Evolutionary conservation across 257 asterid genomes (phyloP).

Genomic region (Penstemon eatonii): DNA sequence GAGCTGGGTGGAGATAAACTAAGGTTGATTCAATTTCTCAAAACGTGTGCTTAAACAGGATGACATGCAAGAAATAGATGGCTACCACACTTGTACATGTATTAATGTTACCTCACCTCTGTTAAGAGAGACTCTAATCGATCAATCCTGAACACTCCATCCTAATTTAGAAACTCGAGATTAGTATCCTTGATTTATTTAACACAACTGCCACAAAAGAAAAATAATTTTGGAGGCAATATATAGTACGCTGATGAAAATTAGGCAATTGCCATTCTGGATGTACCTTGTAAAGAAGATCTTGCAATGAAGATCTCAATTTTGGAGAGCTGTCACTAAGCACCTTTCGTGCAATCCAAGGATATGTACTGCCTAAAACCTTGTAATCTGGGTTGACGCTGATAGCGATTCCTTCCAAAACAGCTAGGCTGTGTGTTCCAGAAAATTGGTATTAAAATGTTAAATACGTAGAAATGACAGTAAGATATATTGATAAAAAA

Average conservation of each 20-base stretch:
- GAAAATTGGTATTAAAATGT: slow-evolving; percentile 22
- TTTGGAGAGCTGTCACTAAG: slow-evolving; percentile 86
- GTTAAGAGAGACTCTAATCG: slow-evolving; percentile 87
- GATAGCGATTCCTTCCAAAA: slow-evolving; percentile 92
- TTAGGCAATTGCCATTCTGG: background rate
- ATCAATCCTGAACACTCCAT: slow-evolving; percentile 90
- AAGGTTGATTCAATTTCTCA: slow-evolving; percentile 1
- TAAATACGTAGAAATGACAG: slow-evolving; percentile 9
- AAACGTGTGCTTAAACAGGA: slow-evolving; percentile 18
- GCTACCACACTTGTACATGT: slow-evolving; percentile 3
- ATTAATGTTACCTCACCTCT: slow-evolving; percentile 60
- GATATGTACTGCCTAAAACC: slow-evolving; percentile 96
- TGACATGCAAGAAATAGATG: slow-evolving; percentile 24
- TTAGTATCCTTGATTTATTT: slow-evolving; percentile 37
- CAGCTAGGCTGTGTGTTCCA: slow-evolving; percentile 75
- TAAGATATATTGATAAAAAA: background rate
- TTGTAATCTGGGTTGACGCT: slow-evolving; percentile 75
- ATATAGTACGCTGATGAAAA: slow-evolving; percentile 20
- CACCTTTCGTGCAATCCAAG: slow-evolving; percentile 97
- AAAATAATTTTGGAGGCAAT: slow-evolving; percentile 17
- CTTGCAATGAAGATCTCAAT: slow-evolving; percentile 70
- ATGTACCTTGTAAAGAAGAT: slow-evolving; percentile 81
- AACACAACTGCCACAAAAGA: slow-evolving; percentile 9
- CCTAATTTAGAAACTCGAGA: slow-evolving; percentile 48
- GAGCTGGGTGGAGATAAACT: background rate